A percentile compares a stretch with the other conserved stretches of the same genome.
These are phyloP conservation scores for Fusarium sp. DNA, from an alignment of 2,329 filamentous ascomycete species.

Conservation along the genomic window DNA sequence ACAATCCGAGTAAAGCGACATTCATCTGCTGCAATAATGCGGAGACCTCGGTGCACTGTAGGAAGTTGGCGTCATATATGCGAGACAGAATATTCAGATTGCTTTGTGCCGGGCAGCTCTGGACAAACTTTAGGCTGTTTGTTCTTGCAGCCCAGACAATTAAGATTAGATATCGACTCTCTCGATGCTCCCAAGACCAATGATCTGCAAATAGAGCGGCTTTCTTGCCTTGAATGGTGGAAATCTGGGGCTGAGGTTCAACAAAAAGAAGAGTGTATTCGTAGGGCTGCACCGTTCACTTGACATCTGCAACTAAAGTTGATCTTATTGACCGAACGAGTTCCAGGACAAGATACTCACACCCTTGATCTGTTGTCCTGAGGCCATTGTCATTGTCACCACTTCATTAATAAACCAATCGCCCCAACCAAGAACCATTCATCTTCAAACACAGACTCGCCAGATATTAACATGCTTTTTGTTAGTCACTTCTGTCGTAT, in stretches of 20 bases:
- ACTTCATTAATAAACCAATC: background rate
- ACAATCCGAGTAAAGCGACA: conserved; percentile 12
- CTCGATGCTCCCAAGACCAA: background rate
- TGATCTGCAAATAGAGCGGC: background rate
- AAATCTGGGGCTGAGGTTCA: conserved; percentile 8
- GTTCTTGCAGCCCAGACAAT: background rate
- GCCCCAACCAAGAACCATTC: background rate
- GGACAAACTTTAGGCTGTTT: background rate
- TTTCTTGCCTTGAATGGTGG: background rate
- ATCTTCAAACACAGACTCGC: background rate
- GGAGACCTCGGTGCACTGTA: background rate
- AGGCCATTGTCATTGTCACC: background rate
- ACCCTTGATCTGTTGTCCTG: background rate
- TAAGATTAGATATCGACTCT: background rate
- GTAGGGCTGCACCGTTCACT: background rate
- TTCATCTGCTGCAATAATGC: conserved; percentile 5
- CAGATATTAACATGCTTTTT: background rate
- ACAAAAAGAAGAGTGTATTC: conserved; percentile 1
- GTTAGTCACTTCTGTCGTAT: background rate
- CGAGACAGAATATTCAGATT: background rate
- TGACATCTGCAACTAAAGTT: background rate
- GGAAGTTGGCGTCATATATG: background rate
- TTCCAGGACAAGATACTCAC: background rate
- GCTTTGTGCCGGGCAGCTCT: background rate
- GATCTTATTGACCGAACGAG: background rate